Base-by-base conservation (phyloP, 176 grass and related monocot genomes). In the Hyparrhenia diplandra region DNA sequence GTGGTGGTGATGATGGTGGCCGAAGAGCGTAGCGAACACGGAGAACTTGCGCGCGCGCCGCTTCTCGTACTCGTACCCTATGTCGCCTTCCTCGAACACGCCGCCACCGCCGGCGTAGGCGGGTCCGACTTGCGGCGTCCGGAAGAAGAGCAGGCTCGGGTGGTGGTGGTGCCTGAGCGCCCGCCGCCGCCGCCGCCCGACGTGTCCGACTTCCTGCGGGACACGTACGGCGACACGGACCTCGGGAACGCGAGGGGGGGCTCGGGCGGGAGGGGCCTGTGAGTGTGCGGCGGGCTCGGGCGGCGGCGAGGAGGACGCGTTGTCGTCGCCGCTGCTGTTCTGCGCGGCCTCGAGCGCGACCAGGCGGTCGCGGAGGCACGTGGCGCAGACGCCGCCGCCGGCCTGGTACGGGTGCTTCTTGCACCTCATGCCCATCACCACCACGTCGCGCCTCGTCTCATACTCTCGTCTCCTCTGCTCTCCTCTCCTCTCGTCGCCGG, bases 341-440 rank as follows among this genome's bases (percentile, higher is more conserved):
- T 88, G 93, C 31, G 63, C 81, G 57, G 93, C 87, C 36, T 87
- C 82, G 47, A 99, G 90, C 49, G 74, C 86, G 49, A 93, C 16
- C 10, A 99, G 93, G 80, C 96, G 93, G 69, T 99, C 96, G 45
- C 87, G 77, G 80, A 99, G 96, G 82, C 96, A 99, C 32, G 93
- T 86, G 23, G 96, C 93, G 82, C 96, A 99, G 31, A 99, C 90
- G 76, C 96, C 96, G 47, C 86, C 87, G 84, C 70, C 89, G 64
- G 64, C 80, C 74, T 90, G 88, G 73, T 73, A 86, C 10, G 88
- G 85, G 86, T 99, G 96, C 55, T 46, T 64, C 90, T 92, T 93
- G 88, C 96, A 99, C 96, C 71, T 99, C 93, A 99, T 99, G 73
- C 75, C 69, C 88, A 40, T 13, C 90, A 55, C 43, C 88, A 46